Evolutionary conservation across 1,284 basidiomycete genomes (phyloP).

Genomic region (Neonothopanus nambi): DNA sequence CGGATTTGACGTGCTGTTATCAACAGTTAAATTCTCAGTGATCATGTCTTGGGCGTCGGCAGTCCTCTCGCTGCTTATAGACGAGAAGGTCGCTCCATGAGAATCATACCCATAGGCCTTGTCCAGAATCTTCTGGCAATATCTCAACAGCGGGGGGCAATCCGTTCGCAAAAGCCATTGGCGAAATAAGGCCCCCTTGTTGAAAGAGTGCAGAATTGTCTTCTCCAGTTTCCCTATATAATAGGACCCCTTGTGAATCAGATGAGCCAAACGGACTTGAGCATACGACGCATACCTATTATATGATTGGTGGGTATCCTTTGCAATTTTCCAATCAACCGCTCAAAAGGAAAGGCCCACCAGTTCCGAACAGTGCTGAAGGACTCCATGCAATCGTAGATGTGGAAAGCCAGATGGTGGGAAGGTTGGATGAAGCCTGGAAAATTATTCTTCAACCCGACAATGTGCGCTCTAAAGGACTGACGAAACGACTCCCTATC

Average conservation of each 20-base stretch:
- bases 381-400: slow-evolving; percentile 8
- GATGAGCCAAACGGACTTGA: neutral
- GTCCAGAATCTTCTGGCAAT: neutral
- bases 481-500: neutral
- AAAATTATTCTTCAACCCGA: slow-evolving; percentile 6
- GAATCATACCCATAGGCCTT: too few species aligned
- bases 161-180: slow-evolving; percentile 7
- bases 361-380: slow-evolving; percentile 10
- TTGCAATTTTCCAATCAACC: slow-evolving; percentile 10
- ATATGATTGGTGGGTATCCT: slow-evolving; percentile 4
- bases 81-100: too few species aligned
- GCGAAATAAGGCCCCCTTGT: neutral
- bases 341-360: slow-evolving; percentile 9
- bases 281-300: neutral
- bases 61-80: too few species aligned
- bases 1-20: too few species aligned
- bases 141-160: neutral
- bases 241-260: neutral
- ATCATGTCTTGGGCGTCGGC: too few species aligned
- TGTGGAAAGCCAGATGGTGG: slow-evolving; percentile 13
- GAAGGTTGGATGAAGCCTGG: slow-evolving; percentile 9
- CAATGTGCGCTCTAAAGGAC: neutral
- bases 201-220: slow-evolving; percentile 7
- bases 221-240: slow-evolving; percentile 6
- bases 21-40: too few species aligned